Evolutionary conservation across 1,139 yeast genomes (phyloP), one percentile per base, ranked within the genome.

Genomic region (Hansenula lynferdii): DNA sequence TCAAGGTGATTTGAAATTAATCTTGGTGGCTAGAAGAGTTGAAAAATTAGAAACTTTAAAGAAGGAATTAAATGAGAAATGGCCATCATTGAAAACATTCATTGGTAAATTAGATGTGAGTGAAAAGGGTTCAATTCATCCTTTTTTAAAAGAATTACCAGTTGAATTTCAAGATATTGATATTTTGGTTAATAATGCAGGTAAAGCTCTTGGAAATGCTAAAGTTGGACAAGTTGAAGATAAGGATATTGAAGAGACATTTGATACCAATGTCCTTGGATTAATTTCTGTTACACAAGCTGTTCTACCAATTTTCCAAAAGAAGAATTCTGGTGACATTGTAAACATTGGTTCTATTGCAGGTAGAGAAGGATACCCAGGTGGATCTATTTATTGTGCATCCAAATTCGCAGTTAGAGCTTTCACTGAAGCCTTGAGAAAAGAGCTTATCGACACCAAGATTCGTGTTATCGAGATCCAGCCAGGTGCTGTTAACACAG

Each of bases 181-280:
- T 57, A 74, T 86, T 27, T 68, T 86, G 41, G 65, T 86, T 44
- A 86, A 86, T 67, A 86, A 85, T 57, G 94, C 95, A 8, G 95
- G 95, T 29, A 74, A 81, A 61, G 95, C 92, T 2, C 65, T 77
- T 36, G 95, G 95, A 20, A 64, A 64, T 34, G 89, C 75, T 24
- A 57, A 62, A 30, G 85, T 85, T 22, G 94, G 92, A 12, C 65
- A 65, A 3, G 71, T 84, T 40, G 55, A 60, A 3, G 64, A 65
- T 21, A 60, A 62, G 2, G 92, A 84, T 49, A 67, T 85, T 36
- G 69, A 70, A 36, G 75, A 73, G 28, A 81, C 83, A 82, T 70
- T 80, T 55, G 70, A 75, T 48, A 85, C 94, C 40, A 85, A 85
- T 54, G 90, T 85, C 2, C 49, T 81, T 37, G 95, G 92, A 1